Base-by-base conservation (phyloP, 768 basidiomycete species). In the Suillus cothurnatus region DNA sequence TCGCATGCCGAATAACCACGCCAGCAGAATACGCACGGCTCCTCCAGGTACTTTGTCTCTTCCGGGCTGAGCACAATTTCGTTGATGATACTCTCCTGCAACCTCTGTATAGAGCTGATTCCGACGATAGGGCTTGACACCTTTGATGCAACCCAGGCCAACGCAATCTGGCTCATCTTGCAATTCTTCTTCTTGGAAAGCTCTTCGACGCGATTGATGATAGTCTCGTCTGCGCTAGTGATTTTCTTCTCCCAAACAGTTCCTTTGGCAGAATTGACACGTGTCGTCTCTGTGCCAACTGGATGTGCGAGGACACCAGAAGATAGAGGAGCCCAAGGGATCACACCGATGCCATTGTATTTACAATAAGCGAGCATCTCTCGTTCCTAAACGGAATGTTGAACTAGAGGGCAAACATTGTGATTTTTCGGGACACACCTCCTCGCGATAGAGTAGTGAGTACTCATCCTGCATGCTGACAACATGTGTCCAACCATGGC, bases 381-480 rank as follows among this genome's bases (percentile, higher is more conserved):
- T 1, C 78, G 74, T 62, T 84, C 83, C 84, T 83, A 39, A 11
- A n/a, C 5, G 26, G 4, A 12, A 41, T 15, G 3, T 4, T 5
- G 3, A 14, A 41, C 14, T 21, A 2, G 9, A n/a, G 38, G 28
- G 2, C 19, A 38, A 61, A 17, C 41, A 1, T 21, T 21, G 36
- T 39, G 11, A 12, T 55, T 61, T 21, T 12, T 1, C 8, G 58
- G 1, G 17, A 12, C 47, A 38, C 23, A 80, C 83, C 73, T 88
- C 85, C 64, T 85, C 82, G 45, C 86, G 78, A 68, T 88, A 88
- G 23, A 86, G 76, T 6, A 86, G 73, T 41, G 79, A 84, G 67
- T 87, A 82, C 64, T 84, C 81, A 50, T 80, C 78, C 72, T 88
- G 86, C 80, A 87, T 85, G 63, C 84, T 82, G 56, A 85, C 77